Base-by-base conservation (phyloP, 2,329 filamentous ascomycete genomes). In the Colletotrichum higginsianum region DNA sequence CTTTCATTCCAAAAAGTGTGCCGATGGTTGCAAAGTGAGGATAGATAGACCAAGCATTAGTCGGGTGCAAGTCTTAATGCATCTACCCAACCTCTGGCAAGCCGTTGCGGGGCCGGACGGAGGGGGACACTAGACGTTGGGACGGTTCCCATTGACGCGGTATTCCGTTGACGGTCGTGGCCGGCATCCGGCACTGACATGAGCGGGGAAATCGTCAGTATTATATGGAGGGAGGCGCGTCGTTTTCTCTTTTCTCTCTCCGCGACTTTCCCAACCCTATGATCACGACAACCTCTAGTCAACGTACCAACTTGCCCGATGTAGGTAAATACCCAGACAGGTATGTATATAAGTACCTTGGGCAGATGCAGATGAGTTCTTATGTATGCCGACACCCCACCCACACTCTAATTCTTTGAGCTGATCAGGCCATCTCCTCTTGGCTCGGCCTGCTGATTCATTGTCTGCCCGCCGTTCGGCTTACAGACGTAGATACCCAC, bases 381-480 rank as follows among this genome's bases (percentile, higher is more conserved):
- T 38, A 5, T 46, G 11, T 26, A 21, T 58, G 56, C 56, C 9
- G 35, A 40, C 30, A 40, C 12, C 53, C n/a, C 38, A n/a, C 53
- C 35, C 35, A 21, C n/a, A n/a, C n/a, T 15, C 18, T 13, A 11
- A 16, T 18, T 57, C 12, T 23, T 16, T 13, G 6, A 40, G 13
- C 35, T 23, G 2, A 40, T 7, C 35, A 40, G 3, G 15, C n/a
- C 56, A 26, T 46, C 16, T 13, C 16, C 42, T 9, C 15, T 13
- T 21, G 56, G 21, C 30, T 11, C 15, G 40, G 15, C 50, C 50
- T 26, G 18, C 50, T 23, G 30, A 13, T 35, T 35, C 30, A 35
- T 23, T 15, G 23, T 35, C 23, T 35, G n/a, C 38, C 53, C 42
- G 53, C 65, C 50, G 63, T 47, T 63, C 66, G 56, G 65, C 57